Evolutionary conservation across 345 rosid species (phyloP), one percentile per base, ranked within the genome.

Genomic region (Leavenworthia alabamica): DNA sequence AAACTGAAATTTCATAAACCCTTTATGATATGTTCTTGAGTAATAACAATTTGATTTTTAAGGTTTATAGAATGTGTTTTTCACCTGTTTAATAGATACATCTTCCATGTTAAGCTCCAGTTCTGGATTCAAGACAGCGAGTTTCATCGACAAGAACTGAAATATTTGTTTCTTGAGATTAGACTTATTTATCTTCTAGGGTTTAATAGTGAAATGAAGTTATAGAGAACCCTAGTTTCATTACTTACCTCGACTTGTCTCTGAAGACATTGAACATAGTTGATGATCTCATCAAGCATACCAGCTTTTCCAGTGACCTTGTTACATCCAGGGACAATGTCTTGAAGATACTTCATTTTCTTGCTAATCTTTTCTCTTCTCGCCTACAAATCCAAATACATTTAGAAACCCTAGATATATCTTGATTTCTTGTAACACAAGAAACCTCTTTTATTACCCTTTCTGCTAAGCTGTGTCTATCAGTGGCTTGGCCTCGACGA

Each of bases 101-200:
- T 68, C 74, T 49, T 79, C 83, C 23, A 78, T 17, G 62, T 74
- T 71, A 56, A 76, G 56, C 53, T 76, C 85, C 27, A 71, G 69
- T 33, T 75, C 75, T 3, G 92, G 85, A 63, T 80, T 83, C 33
- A 79, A 52, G 40, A 86, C 73, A 54, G 95, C 82, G 20, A 86
- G 79, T 66, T 86, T 89, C 97, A 86, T 89, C 2, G 95, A 89
- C 79, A 89, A 73, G 68, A 86, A 83, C 97, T 86, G 86, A 60
- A 67, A 27, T 15, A 1, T 35, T 53, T 52, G 26, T 35, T 35
- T 23, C 55, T 17, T 42, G 11, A 40, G 32, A 15, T 70, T 47
- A 70, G 49, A 27, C 17, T 66, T 44, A 16, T 17, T 17, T 26
- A 12, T 13, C 19, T 42, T 20, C 26, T 24, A n/a, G 28, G 12